Evolutionary conservation across 176 grass and related monocot species (phyloP).

Genomic region (Puccinellia tenuiflora): DNA sequence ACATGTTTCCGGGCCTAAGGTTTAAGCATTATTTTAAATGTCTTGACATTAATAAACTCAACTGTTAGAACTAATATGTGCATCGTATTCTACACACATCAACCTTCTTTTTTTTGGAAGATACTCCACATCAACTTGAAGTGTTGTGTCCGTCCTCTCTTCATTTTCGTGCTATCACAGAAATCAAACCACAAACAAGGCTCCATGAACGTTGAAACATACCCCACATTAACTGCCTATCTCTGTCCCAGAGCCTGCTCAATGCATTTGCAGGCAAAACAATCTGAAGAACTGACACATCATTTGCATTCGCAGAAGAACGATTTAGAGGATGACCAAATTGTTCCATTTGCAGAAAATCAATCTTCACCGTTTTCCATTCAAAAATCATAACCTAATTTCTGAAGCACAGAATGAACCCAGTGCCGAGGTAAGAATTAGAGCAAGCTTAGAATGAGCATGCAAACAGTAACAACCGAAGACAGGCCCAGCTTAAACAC

Average conservation of each 20-base stretch:
- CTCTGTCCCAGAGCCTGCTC: neutral
- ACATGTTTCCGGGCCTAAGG: neutral
- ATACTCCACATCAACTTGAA: neutral
- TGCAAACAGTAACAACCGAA: neutral
- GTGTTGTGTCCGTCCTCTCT: neutral
- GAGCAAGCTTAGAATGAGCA: neutral
- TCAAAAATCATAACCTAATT: neutral
- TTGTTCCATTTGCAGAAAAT: neutral
- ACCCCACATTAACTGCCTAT: neutral
- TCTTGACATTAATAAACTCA: neutral
- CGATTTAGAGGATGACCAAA: neutral
- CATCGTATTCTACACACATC: no score
- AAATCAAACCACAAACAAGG: neutral
- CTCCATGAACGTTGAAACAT: neutral
- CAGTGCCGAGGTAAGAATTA: neutral
- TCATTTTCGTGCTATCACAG: neutral
- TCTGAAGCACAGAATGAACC: neutral
- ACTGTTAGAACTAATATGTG: neutral
- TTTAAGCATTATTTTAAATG: neutral
- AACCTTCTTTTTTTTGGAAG: no score
- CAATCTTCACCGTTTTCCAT: neutral
- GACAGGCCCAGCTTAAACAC: neutral
- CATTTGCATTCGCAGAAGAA: neutral
- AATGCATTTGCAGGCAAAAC: neutral
- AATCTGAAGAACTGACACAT: neutral